Evolutionary conservation across 148 eudicot genomes (phyloP), one percentile per base, ranked within the genome.

Genomic region (Simmondsia chinensis): DNA sequence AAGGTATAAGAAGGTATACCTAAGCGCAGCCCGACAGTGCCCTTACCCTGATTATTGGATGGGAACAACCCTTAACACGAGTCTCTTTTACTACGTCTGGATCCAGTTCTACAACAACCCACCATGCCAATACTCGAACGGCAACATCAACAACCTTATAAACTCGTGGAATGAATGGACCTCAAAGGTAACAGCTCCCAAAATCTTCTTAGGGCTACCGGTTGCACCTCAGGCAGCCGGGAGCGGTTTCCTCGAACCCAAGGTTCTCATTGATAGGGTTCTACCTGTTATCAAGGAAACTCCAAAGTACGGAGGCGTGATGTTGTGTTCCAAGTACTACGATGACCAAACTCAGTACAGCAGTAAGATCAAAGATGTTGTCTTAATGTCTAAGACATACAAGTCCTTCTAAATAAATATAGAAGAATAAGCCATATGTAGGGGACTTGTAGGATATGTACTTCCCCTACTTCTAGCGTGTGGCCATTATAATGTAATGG

Each of bases 71-170:
- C 30, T 54, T 15, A 43, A 21, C 23, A 45, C 60, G 6, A 51
- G 50, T 15, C 8, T 33, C 7, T 44, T 55, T 3, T 50, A 55
- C 17, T 55, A 22, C 12, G 57, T 55, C 4, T 55, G 51, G 60
- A 42, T 55, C 4, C 60, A 57, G 19, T 57, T 57, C 6, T 46
- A 54, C 19, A 54, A 54, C 23, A 42, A 54, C 23, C 25, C 13
- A 4, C 34, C 7, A 17, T 38, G 57, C 12, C 11, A 43, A 15
- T 33, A 20, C 20, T 7, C 7, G 4, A 1, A n/a, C 10, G 35
- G 56, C 7, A 39, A 14, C n/a, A 12, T 33, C 9, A 21, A 10
- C 20, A 33, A 36, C 14, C 20, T 42, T 16, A 43, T 9, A 23
- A 23, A 7, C 33, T 20, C 25, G 10, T 56, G 50, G 43, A 23